Conservation (phyloP, 768 basidiomycete genomes). For the Collybiopsis confluens region DNA sequence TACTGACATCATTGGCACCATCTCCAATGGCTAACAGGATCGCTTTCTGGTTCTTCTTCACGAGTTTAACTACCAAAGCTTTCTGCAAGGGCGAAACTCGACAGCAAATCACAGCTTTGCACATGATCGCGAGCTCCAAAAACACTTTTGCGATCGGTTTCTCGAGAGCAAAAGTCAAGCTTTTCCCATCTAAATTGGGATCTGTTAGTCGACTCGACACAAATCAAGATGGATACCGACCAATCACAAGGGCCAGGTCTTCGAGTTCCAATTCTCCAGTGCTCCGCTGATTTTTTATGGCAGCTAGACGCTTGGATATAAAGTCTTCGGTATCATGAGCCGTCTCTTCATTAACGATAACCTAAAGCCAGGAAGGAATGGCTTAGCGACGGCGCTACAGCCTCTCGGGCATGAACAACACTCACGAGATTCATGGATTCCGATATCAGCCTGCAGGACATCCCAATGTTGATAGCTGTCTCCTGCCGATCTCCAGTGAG, state of each 20-base stretch:
- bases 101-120: constrained; percentile 98
- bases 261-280: constrained; percentile 91
- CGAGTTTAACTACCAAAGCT: constrained; percentile 96
- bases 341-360: constrained; percentile 90
- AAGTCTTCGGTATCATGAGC: constrained; percentile 81
- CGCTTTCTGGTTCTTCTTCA: constrained; percentile 92
- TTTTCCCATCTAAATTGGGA: constrained; percentile 77
- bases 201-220: not conserved
- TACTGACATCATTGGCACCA: constrained; percentile 97
- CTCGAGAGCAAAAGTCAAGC: constrained; percentile 86
- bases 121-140: constrained; percentile 94
- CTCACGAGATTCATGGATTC: constrained; percentile 97
- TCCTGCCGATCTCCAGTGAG: constrained; percentile 97
- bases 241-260: constrained; percentile 92
- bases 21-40: constrained; percentile 97
- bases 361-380: constrained; percentile 38
- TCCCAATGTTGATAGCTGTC: constrained; percentile 98
- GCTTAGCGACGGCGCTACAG: not conserved
- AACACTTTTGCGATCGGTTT: constrained; percentile 88
- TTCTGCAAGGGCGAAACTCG: constrained; percentile 98
- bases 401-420: constrained; percentile 2
- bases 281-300: constrained; percentile 90
- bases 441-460: constrained; percentile 94
- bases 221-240: constrained; percentile 34
- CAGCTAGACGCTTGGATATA: constrained; percentile 80